Percentiles rank a stretch among this genome's conserved stretches.
These are phyloP conservation scores for Chrysopogon serrulatus DNA, from an alignment of 176 grass and related monocot genomes.

Conservation along the genomic window DNA sequence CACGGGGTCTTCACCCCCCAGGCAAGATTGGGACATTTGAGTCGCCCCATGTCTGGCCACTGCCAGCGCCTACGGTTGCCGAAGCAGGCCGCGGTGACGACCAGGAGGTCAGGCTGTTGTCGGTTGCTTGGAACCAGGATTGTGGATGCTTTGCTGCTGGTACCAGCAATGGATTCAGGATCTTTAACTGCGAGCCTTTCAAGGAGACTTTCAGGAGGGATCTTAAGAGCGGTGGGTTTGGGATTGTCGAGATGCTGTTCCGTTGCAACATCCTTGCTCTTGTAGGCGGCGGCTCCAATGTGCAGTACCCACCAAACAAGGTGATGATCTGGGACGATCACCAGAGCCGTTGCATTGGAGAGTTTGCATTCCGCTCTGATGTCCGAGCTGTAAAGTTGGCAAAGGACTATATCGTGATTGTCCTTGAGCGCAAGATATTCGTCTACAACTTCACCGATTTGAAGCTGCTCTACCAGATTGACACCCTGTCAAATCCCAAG, in stretches of 20 bases:
- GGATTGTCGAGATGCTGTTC: conserved; percentile 90
- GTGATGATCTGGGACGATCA: conserved; percentile 97
- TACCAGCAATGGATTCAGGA: conserved; percentile 80
- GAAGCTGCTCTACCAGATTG: conserved; percentile 94
- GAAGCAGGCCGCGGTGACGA: conserved; percentile 32
- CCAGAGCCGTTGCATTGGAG: conserved; percentile 75
- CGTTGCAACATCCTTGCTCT: conserved; percentile 91
- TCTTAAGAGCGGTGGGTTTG: conserved; percentile 77
- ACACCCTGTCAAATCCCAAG: conserved; percentile 65
- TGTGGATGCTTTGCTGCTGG: conserved; percentile 78
- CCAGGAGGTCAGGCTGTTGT: conserved; percentile 58
- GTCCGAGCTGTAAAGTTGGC: conserved; percentile 66
- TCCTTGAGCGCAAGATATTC: conserved; percentile 91
- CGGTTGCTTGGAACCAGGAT: conserved; percentile 87
- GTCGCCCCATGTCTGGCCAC: conserved; percentile 31
- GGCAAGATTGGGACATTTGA: conserved; percentile 42
- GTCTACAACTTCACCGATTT: conserved; percentile 76
- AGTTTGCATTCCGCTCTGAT: conserved; percentile 80
- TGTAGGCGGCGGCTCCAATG: conserved; percentile 69
- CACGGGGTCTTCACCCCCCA: conserved; percentile 25
- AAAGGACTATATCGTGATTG: conserved; percentile 68
- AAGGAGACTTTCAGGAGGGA: conserved; percentile 94
- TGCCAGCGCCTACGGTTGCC: conserved; percentile 14
- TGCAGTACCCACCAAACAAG: conserved; percentile 77
- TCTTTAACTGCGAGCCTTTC: conserved; percentile 77